Evolutionary conservation across 345 rosid species (phyloP).

Genomic region (Abelmoschus esculentus): DNA sequence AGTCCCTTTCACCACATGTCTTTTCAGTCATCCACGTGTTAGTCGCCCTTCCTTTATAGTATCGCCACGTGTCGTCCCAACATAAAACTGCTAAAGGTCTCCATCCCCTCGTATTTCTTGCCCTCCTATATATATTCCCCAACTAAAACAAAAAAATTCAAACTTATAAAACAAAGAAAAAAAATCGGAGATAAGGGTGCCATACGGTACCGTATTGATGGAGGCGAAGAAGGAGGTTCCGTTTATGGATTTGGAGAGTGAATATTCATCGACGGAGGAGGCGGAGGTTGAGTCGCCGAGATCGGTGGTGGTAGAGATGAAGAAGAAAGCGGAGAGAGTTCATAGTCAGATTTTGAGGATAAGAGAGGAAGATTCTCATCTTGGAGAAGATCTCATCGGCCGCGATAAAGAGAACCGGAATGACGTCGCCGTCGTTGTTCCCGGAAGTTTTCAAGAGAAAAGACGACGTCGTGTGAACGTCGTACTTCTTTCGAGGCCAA

Average conservation of each 20-base stretch:
- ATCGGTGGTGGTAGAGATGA: slow-evolving; percentile 20
- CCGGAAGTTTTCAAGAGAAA: slow-evolving; percentile 5
- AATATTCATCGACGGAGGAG: slow-evolving; percentile 39
- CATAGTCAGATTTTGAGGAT: slow-evolving; percentile 69
- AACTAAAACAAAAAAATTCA: too few species aligned
- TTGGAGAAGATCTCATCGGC: slow-evolving; percentile 42
- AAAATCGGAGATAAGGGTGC: neutral
- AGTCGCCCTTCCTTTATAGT: neutral
- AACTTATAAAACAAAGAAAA: neutral
- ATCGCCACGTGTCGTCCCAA: neutral
- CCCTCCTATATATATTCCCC: neutral
- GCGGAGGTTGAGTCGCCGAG: slow-evolving; percentile 7
- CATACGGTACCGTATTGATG: neutral
- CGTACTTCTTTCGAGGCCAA: slow-evolving; percentile 36
- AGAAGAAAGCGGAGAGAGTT: slow-evolving; percentile 20
- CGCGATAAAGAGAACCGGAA: slow-evolving; percentile 10
- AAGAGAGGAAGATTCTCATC: slow-evolving; percentile 23
- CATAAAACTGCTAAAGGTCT: neutral
- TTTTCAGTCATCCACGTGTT: slow-evolving; percentile 10
- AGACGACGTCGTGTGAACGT: slow-evolving; percentile 22
- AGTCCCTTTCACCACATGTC: slow-evolving; percentile 3
- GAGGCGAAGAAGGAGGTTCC: neutral
- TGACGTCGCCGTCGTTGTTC: neutral
- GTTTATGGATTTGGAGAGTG: slow-evolving; percentile 18
- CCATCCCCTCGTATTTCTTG: neutral